A percentile compares a stretch with the other conserved stretches of the same genome.
Evolutionary conservation across 1,284 basidiomycete genomes (phyloP).

Genomic region (Trametes versicolor): DNA sequence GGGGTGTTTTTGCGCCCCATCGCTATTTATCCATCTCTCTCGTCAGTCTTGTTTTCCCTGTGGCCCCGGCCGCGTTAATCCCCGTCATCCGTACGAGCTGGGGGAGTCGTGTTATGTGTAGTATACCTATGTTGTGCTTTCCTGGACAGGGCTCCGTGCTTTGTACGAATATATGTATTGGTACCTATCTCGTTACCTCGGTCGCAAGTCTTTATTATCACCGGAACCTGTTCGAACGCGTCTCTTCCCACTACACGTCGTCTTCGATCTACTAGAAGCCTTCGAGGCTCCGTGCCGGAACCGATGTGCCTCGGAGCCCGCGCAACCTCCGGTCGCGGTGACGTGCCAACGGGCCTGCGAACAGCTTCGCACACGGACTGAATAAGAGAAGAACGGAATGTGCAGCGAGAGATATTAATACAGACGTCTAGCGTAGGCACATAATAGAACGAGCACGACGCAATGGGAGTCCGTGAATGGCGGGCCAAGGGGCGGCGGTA

Average conservation of each 20-base stretch:
- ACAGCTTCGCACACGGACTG: background rate
- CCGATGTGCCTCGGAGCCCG: background rate
- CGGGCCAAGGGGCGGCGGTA: background rate
- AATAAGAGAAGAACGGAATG: background rate
- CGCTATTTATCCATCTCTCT: background rate
- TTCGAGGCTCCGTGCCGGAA: too few relatives aligned
- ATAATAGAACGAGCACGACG: background rate
- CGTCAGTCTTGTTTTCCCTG: background rate
- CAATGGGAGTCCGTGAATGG: background rate
- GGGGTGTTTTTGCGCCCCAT: background rate
- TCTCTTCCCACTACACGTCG: background rate
- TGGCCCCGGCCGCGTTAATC: constrained; percentile 8
- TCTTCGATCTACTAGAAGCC: background rate
- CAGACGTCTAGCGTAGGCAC: constrained; percentile 5
- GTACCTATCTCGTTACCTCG: background rate
- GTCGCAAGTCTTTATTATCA: background rate
- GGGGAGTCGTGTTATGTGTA: constrained; percentile 17
- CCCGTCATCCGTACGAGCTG: constrained; percentile 1
- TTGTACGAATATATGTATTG: constrained; percentile 20
- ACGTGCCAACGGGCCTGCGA: background rate
- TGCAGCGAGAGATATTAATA: constrained; percentile 1
- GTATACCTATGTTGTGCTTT: constrained; percentile 16
- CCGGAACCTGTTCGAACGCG: background rate
- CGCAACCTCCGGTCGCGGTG: background rate
- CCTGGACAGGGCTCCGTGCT: constrained; percentile 8